phyloP scores from a whole-genome alignment of 495 filamentous ascomycete genomes.

The Neurospora sp. region DNA sequence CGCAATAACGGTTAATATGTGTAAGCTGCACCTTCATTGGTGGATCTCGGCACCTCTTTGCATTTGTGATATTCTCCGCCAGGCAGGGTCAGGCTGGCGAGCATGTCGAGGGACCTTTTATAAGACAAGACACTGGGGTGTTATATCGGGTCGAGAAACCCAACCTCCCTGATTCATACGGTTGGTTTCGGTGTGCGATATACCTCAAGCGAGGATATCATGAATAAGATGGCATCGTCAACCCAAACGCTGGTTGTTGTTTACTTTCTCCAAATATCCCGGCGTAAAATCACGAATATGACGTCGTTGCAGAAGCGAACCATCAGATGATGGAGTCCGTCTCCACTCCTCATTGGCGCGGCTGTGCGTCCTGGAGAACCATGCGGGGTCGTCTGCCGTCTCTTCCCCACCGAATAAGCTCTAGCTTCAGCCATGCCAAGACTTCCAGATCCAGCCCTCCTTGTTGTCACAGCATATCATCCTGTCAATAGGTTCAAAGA shows the following conservation, averaged over 20 bases:
- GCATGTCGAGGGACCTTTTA: neutral
- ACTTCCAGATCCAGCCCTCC: neutral
- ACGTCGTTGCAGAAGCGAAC: constrained; percentile 4
- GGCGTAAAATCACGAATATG: constrained; percentile 1
- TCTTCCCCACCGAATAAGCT: constrained; percentile 34
- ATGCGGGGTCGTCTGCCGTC: constrained; percentile 11
- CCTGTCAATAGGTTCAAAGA: too few relatives aligned
- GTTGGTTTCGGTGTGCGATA: neutral
- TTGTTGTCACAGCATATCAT: too few relatives aligned
- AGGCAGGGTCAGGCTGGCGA: neutral
- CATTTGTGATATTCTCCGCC: too few relatives aligned
- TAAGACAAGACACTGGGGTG: neutral
- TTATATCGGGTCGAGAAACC: neutral
- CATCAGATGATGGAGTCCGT: neutral
- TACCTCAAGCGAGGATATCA: neutral
- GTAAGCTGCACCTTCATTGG: neutral
- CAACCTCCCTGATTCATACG: neutral
- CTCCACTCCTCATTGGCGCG: constrained; percentile 9
- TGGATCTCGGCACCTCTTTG: neutral
- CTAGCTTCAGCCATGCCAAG: constrained; percentile 11
- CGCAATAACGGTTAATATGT: neutral
- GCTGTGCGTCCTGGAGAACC: constrained; percentile 5
- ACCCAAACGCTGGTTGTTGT: neutral
- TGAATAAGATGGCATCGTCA: too few relatives aligned
- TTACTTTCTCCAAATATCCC: neutral